Conservation (phyloP, 2,329 filamentous ascomycete genomes). For the Nigrograna mackinnonii region DNA sequence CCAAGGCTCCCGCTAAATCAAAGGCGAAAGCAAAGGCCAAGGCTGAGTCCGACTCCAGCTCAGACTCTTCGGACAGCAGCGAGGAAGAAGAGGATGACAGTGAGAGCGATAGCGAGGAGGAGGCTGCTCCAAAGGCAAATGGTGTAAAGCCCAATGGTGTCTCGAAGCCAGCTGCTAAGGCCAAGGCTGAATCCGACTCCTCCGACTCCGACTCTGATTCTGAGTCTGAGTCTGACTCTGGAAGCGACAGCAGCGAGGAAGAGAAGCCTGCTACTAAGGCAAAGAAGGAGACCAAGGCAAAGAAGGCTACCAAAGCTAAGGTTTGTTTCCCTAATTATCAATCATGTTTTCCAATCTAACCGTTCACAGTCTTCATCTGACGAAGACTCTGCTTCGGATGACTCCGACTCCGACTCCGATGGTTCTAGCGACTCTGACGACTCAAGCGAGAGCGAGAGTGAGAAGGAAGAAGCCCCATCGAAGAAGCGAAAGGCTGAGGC, state of each 20-base stretch:
- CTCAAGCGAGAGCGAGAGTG: conserved; percentile 27
- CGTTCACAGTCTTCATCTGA: conserved; percentile 26
- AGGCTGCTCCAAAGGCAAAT: conserved; percentile 39
- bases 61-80: conserved; percentile 15
- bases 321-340: conserved; percentile 11
- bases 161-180: conserved; percentile 34
- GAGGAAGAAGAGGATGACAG: conserved; percentile 32
- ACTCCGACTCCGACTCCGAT: conserved; percentile 41
- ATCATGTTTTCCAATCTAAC: conserved; percentile 15
- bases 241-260: conserved; percentile 25
- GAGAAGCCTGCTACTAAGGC: conserved; percentile 25
- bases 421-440: conserved; percentile 23
- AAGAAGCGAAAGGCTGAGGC: conserved; percentile 72
- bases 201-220: conserved; percentile 41
- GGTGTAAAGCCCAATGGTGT: conserved; percentile 31
- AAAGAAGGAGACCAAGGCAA: conserved; percentile 24
- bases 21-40: conserved; percentile 33
- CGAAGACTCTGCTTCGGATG: conserved; percentile 14
- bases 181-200: conserved; percentile 30
- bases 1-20: conserved; percentile 39
- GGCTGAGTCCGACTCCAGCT: conserved; percentile 27
- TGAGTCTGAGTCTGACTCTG: conserved; percentile 40
- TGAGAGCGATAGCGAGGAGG: conserved; percentile 32
- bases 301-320: conserved; percentile 18
- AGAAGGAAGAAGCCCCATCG: conserved; percentile 46